Conservation (phyloP, 768 basidiomycete genomes). For the Rhizopogon vulgaris region DNA sequence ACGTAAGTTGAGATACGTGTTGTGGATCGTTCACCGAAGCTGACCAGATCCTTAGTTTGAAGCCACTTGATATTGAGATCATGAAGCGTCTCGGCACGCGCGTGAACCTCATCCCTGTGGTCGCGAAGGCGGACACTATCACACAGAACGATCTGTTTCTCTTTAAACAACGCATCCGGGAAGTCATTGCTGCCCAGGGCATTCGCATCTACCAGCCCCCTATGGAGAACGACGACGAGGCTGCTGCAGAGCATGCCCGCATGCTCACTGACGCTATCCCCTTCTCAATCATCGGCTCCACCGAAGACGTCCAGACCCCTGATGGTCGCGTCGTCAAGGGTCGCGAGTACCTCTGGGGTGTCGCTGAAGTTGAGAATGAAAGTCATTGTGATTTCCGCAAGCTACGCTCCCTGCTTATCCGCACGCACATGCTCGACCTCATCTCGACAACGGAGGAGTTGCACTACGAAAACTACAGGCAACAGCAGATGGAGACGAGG, state of each 20-base stretch:
- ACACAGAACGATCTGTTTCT: constrained; percentile 86
- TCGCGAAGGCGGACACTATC: constrained; percentile 96
- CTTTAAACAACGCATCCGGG: constrained; percentile 94
- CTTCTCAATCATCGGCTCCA: constrained; percentile 97
- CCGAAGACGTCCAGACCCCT: constrained; percentile 84
- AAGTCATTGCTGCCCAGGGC: constrained; percentile 84
- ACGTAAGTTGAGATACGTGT: constrained; percentile 53
- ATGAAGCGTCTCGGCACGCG: constrained; percentile 99
- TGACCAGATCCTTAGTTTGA: constrained; percentile 44
- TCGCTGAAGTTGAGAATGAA: constrained; percentile 99
- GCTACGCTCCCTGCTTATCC: constrained; percentile 88
- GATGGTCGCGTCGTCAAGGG: constrained; percentile 96
- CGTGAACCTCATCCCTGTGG: constrained; percentile 95
- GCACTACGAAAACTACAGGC: constrained; percentile 97
- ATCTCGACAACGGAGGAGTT: constrained; percentile 93
- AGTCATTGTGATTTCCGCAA: constrained; percentile 99
- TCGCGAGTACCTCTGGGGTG: constrained; percentile 98
- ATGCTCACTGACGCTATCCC: constrained; percentile 89
- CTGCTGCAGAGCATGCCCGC: constrained; percentile 82
- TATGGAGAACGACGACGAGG: constrained; percentile 82
- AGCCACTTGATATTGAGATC: constrained; percentile 97
- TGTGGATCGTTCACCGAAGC: background rate
- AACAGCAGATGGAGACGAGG: constrained; percentile 99
- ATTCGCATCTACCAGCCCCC: constrained; percentile 95
- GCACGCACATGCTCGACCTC: constrained; percentile 97